Base-by-base conservation (phyloP, 1,139 yeast species). In the Diutina neorugosa region DNA sequence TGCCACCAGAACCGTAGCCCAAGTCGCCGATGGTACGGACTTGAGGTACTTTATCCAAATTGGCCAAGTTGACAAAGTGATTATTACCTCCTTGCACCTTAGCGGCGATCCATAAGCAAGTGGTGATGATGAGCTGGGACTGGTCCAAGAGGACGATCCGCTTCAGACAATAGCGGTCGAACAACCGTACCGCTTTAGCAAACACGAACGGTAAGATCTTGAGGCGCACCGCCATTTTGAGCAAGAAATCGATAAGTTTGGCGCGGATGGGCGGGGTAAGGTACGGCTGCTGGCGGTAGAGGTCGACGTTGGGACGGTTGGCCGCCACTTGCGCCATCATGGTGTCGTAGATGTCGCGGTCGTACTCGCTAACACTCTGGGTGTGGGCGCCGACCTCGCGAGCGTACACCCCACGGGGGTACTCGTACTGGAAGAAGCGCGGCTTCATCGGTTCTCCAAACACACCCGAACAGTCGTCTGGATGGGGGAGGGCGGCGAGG, bases 31-130 rank as follows among this genome's bases (percentile, higher is more conserved):
- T 71, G 51, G 75, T 69, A 56, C 64, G 66, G 7, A 46, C 27
- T 14, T 14, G 3, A n/a, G 27, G 20, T 41, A 72, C 64, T 46
- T 64, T 62, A 7, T 49, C 44, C 52, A 61, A 61, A 27, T 65
- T 58, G 52, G 57, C 62, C 57, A 73, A 71, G 64, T 81, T 81
- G 55, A 81, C 77, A 59, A 81, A 80, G 66, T 82, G 89, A 60
- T 81, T 81, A 63, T 84, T 82, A 40, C 89, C 89, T 51, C 89
- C 89, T 65, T 76, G 78, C 3, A 81, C 69, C 63, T 82, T 82
- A 37, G 83, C 77, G 5, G 84, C 78, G 20, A 82, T 68, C 87
- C 87, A 82, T 44, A 82, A 68, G 62, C 88, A 82, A 20, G 87
- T 81, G 48, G 84, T 79, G 48, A 81, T 76, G 21, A 82, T 83